phyloP scores from a whole-genome alignment of 345 rosid genomes.

The Brassica incana region DNA sequence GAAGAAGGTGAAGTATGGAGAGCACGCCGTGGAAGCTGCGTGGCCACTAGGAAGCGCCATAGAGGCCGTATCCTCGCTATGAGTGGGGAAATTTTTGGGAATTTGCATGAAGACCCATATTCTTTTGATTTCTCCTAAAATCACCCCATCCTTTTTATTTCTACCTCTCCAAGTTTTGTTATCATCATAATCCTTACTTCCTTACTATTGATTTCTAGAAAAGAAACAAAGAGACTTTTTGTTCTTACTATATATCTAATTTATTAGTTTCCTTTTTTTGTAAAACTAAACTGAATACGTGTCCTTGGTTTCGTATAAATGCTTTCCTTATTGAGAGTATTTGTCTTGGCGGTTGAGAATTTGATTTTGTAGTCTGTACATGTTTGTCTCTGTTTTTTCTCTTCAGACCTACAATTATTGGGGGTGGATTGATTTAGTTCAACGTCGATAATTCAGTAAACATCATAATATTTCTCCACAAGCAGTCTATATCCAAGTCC shows the following conservation, averaged over 20 bases:
- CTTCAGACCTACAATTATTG: conserved; percentile 26
- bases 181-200: conserved; percentile 3
- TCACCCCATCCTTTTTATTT: background rate
- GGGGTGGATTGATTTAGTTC: background rate
- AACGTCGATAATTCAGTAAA: background rate
- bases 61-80: conserved; percentile 68
- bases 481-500: conserved; percentile 6
- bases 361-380: conserved; percentile 3
- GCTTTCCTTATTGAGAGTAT: background rate
- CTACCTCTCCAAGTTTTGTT: conserved; percentile 1
- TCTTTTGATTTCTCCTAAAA: conserved; percentile 33
- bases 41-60: conserved; percentile 99
- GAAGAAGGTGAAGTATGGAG: conserved; percentile 72
- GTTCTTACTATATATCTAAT: background rate
- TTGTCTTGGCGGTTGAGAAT: conserved; percentile 5
- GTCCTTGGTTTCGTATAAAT: conserved; percentile 20
- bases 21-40: conserved; percentile 79
- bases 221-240: background rate
- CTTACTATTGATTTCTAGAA: conserved; percentile 17
- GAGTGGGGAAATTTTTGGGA: conserved; percentile 1
- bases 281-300: conserved; percentile 29
- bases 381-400: background rate
- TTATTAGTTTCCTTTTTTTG: background rate
- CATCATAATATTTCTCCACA: background rate
- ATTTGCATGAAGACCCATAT: conserved; percentile 27